A percentile compares a stretch with the other conserved stretches of the same genome.
Evolutionary conservation across 148 eudicot genomes (phyloP).

Genomic region (Fallopia convolvulus): DNA sequence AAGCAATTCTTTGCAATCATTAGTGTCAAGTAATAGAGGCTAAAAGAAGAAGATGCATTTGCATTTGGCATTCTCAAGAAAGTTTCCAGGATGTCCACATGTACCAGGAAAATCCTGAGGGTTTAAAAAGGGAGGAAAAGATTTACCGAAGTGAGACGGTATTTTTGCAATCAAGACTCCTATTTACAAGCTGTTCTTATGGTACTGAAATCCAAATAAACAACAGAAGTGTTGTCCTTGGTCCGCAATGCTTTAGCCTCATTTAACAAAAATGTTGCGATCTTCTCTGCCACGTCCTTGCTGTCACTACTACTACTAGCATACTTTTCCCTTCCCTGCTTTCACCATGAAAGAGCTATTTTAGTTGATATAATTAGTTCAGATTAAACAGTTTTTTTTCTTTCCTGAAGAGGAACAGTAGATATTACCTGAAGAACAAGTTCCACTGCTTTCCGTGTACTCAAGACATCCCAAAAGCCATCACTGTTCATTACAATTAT

Average conservation of each 20-base stretch:
- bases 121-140: not conserved
- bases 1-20: not conserved
- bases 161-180: slow-evolving; percentile 18
- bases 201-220: slow-evolving; percentile 65
- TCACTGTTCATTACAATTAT: slow-evolving; percentile 43
- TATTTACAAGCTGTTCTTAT: slow-evolving; percentile 43
- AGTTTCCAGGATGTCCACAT: not conserved
- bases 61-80: not conserved
- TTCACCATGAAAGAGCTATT: not conserved
- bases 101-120: not conserved
- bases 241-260: slow-evolving; percentile 87
- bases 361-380: not conserved
- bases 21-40: not conserved
- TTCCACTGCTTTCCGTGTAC: slow-evolving; percentile 67
- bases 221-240: slow-evolving; percentile 90
- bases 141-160: not conserved
- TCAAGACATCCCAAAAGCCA: slow-evolving; percentile 96
- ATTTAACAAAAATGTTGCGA: slow-evolving; percentile 57
- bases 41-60: not conserved
- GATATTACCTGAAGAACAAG: slow-evolving; percentile 66
- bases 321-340: slow-evolving; percentile 65
- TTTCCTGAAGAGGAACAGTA: not conserved
- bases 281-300: slow-evolving; percentile 52
- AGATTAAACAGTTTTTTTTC: not conserved
- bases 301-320: slow-evolving; percentile 16